phyloP scores from a whole-genome alignment of 2,329 filamentous ascomycete genomes.

The Cytospora schulzeri region DNA sequence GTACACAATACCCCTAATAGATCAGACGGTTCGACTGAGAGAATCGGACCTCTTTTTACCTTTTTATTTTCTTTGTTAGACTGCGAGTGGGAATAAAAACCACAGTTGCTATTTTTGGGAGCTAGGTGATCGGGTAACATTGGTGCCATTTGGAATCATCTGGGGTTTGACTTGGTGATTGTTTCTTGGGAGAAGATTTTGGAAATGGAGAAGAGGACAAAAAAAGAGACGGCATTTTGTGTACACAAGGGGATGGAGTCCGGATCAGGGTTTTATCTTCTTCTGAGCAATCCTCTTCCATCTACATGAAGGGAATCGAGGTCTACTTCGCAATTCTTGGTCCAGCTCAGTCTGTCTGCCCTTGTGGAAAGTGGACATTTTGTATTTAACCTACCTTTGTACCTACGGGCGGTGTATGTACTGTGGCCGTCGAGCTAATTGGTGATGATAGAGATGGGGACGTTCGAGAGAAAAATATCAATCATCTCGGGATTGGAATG shows the following conservation, averaged over 20 bases:
- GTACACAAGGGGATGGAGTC: constrained; percentile 18
- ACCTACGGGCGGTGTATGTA: background rate
- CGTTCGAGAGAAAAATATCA: background rate
- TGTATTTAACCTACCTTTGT: constrained; percentile 6
- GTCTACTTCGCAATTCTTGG: constrained; percentile 13
- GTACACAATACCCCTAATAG: constrained; percentile 30
- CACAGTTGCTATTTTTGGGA: constrained; percentile 8
- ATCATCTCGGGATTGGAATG: background rate
- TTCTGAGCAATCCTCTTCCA: background rate
- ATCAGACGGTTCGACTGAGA: constrained; percentile 23
- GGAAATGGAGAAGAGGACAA: constrained; percentile 20
- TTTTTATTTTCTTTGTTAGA: constrained; percentile 23
- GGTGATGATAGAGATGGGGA: background rate
- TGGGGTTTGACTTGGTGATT: background rate
- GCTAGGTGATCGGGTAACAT: constrained; percentile 13
- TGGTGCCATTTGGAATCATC: constrained; percentile 17
- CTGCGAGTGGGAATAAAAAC: background rate
- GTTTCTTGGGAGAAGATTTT: constrained; percentile 10
- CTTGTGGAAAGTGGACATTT: constrained; percentile 7
- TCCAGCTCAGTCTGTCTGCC: constrained; percentile 4
- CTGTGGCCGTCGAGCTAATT: background rate
- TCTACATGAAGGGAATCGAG: constrained; percentile 3
- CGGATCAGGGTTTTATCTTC: background rate
- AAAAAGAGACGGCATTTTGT: constrained; percentile 12
- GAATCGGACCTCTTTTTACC: constrained; percentile 7